These are phyloP conservation scores for Diospyros lotus DNA, from an alignment of 148 eudicot genomes.

Conservation along the genomic window DNA sequence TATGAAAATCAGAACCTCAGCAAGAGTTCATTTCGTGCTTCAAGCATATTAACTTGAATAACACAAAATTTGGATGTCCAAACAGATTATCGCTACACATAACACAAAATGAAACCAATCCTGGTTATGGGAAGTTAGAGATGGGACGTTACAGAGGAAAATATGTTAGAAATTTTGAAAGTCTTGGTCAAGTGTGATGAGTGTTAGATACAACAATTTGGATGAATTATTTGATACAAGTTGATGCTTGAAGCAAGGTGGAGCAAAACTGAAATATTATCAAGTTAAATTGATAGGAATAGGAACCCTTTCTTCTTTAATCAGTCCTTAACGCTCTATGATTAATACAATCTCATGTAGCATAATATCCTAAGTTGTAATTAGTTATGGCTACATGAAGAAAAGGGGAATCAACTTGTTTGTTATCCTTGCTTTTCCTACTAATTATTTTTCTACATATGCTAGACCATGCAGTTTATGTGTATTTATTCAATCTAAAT, in stretches of 20 bases:
- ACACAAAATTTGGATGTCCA: background rate
- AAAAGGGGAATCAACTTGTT: background rate
- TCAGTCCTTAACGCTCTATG: background rate
- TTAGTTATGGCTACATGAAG: background rate
- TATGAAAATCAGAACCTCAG: background rate
- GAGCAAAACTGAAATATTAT: background rate
- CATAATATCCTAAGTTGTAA: background rate
- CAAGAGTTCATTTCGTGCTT: background rate
- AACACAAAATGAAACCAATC: background rate
- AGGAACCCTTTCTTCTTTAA: background rate
- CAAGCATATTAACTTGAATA: background rate
- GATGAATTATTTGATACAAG: background rate
- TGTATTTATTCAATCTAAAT: background rate
- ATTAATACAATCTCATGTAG: background rate
- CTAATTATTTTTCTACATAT: background rate
- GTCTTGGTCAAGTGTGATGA: background rate
- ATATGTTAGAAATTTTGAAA: background rate
- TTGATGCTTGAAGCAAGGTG: background rate
- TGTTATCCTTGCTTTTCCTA: background rate
- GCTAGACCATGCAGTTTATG: background rate
- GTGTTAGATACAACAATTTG: background rate
- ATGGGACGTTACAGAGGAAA: background rate
- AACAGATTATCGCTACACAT: background rate
- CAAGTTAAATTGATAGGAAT: background rate
- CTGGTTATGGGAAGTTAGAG: background rate